Conservation (phyloP, 331 rosid genomes). For the Arachis monticola region DNA sequence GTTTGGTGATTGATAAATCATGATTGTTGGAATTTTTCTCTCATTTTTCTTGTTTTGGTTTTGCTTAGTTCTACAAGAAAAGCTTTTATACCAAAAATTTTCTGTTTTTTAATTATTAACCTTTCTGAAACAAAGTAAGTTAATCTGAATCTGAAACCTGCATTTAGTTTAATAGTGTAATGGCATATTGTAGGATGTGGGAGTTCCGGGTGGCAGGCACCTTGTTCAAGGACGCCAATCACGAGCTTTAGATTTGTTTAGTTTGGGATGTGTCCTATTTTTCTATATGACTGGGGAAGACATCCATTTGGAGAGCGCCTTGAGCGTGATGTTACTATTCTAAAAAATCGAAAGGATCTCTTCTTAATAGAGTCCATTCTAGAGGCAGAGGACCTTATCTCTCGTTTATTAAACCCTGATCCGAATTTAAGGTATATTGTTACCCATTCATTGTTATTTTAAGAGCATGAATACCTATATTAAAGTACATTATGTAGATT, state of each 20-base stretch:
- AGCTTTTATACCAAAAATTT: background rate
- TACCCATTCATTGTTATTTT: slow-evolving; percentile 20
- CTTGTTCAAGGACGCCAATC: slow-evolving; percentile 81
- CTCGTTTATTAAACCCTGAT: slow-evolving; percentile 53
- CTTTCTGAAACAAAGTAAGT: slow-evolving; percentile 3
- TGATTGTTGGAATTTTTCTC: background rate
- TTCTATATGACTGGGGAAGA: slow-evolving; percentile 75
- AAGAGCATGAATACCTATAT: background rate
- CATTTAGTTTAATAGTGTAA: slow-evolving; percentile 14
- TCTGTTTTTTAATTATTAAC: background rate
- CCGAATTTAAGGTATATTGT: slow-evolving; percentile 64
- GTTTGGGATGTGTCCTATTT: slow-evolving; percentile 80
- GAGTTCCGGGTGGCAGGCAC: slow-evolving; percentile 95
- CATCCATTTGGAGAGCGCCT: slow-evolving; percentile 85
- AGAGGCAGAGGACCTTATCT: slow-evolving; percentile 73
- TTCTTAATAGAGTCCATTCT: slow-evolving; percentile 65
- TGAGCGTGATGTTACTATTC: slow-evolving; percentile 77
- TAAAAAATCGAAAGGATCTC: slow-evolving; percentile 59
- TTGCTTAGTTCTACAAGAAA: background rate
- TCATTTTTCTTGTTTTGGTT: background rate
- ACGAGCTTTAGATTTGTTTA: slow-evolving; percentile 76
- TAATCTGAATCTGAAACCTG: background rate
- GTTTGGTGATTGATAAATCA: slow-evolving; percentile 17
- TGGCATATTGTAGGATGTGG: slow-evolving; percentile 64
- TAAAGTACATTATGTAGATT: slow-evolving; percentile 5